These are phyloP conservation scores for Karstenula rhodostoma DNA, from an alignment of 2,329 filamentous ascomycete species.

Conservation along the genomic window DNA sequence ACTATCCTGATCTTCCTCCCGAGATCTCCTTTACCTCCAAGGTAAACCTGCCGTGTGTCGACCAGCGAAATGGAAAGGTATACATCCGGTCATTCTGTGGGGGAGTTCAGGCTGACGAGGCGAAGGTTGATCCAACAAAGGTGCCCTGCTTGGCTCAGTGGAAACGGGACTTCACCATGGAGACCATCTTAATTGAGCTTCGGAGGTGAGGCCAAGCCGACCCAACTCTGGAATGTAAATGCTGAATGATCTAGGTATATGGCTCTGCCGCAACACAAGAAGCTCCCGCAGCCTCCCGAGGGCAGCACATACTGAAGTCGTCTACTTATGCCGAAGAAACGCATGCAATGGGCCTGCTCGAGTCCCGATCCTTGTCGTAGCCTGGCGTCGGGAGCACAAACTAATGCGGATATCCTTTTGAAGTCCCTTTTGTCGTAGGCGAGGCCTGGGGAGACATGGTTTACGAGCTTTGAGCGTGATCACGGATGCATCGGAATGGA, in stretches of 20 bases:
- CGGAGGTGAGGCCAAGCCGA: conserved; percentile 66
- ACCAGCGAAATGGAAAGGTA: conserved; percentile 78
- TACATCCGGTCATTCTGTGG: conserved; percentile 11
- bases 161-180: conserved; percentile 94
- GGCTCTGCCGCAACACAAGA: conserved; percentile 91
- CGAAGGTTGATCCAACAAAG: conserved; percentile 81
- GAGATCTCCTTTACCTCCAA: conserved; percentile 91
- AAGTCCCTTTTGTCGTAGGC: conserved; percentile 7
- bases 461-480: conserved; percentile 15
- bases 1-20: conserved; percentile 90
- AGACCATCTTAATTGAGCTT: conserved; percentile 88
- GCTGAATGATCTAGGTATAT: conserved; percentile 73
- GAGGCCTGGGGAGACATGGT: conserved; percentile 13
- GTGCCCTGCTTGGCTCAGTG: conserved; percentile 87
- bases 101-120: conserved; percentile 15
- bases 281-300: conserved; percentile 91
- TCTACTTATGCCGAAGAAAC: not conserved
- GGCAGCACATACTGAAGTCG: conserved; percentile 67
- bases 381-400: not conserved
- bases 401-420: not conserved
- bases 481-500: conserved; percentile 41
- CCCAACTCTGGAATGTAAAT: conserved; percentile 21
- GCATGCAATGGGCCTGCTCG: not conserved
- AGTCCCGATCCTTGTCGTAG: not conserved
- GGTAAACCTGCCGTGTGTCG: conserved; percentile 96